Evolutionary conservation across 805 yeast species (phyloP), one percentile per base, ranked within the genome.

Genomic region (Naumovozyma castellii): DNA sequence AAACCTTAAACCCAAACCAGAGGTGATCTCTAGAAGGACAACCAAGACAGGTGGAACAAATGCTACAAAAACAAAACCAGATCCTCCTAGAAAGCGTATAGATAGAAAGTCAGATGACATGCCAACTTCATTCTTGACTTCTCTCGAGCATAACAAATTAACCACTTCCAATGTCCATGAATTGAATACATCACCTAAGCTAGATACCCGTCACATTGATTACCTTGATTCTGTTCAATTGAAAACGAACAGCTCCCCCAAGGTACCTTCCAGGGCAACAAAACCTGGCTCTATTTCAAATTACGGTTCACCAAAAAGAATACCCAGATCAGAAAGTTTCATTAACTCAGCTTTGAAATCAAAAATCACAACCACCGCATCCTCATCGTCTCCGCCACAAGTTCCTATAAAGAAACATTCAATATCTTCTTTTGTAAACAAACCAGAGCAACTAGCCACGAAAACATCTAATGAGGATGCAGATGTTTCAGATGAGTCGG

Each of bases 151-250:
- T 3, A 54, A 51, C 25, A 50, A 47, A 38, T 32, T 50, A n/a
- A 45, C 54, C 1, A 42, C 19, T 8, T 27, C 40, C 3, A 32
- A 37, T 12, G 3, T 13, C 1, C 25, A 19, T 28, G 33, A 28
- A 9, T 27, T 38, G 1, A 35, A 32, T 3, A 38, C 36, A 12
- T 28, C 43, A 2, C 27, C 29, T 14, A 39, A 22, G 17, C 27
- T 18, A 9, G 22, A 29, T 9, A 17, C 38, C 12, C 16, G 40
- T 4, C 48, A 43, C 18, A 10, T 48, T 12, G 53, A 50, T 33
- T 54, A 44, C 28, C 18, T 53, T 25, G 56, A 53, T 33, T 53
- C 58, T 5, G 41, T 47, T 15, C 53, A 51, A 32, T 31, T 39
- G 19, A 51, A 43, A 34, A 8, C 37, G 34, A 9, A 15, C 22